Evolutionary conservation across 169 alveolate species (phyloP).

Genomic region (Plasmodium malariae): DNA sequence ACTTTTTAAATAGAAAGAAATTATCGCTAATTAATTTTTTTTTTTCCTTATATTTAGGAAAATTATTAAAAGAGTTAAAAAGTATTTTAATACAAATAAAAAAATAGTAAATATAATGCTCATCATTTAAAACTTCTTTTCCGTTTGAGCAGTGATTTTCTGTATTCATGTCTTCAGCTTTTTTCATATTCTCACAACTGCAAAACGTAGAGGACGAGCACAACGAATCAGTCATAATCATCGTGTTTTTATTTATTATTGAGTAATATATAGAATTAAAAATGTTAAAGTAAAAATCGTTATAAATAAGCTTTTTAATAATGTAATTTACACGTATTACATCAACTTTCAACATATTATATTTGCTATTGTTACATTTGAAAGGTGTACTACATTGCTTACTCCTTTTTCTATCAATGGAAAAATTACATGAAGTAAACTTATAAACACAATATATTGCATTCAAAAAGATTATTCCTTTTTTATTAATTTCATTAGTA

Average conservation of each 20-base stretch:
- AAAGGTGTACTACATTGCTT: not conserved
- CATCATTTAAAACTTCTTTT: too few relatives aligned
- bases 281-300: conserved; percentile 22
- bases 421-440: conserved; percentile 10
- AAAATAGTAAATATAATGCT: too few relatives aligned
- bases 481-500: not conserved
- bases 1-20: conserved; percentile 1
- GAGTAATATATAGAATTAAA: conserved; percentile 20
- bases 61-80: not conserved
- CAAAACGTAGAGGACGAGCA: not conserved
- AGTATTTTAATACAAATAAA: not conserved
- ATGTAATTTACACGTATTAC: not conserved
- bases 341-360: conserved; percentile 1
- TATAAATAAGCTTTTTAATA: not conserved
- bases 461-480: not conserved
- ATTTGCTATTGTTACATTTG: not conserved
- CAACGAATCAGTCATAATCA: conserved; percentile 1
- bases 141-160: too few relatives aligned
- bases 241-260: not conserved
- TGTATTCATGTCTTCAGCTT: too few relatives aligned
- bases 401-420: conserved; percentile 2
- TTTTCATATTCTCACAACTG: not conserved
- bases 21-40: not conserved
- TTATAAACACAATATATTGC: not conserved
- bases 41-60: not conserved